Evolutionary conservation across 2,329 filamentous ascomycete species (phyloP).

Genomic region (Beauveria medogensis): DNA sequence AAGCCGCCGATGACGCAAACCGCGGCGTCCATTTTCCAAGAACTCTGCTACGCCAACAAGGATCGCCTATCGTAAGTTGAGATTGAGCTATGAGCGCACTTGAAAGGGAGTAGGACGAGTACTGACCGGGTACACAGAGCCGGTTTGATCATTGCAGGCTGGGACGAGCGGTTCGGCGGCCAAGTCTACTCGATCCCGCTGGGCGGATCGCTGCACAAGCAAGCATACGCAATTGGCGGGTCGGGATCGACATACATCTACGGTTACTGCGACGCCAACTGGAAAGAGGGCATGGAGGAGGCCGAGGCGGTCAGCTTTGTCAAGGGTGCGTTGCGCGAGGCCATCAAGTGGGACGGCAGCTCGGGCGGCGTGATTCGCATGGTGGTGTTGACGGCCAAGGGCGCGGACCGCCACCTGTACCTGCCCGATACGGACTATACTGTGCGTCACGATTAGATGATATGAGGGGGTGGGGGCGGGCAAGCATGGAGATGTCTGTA

Average conservation of each 20-base stretch:
- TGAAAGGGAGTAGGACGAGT: not conserved
- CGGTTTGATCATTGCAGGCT: conserved; percentile 97
- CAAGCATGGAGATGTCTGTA: conserved; percentile 17
- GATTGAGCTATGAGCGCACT: not conserved
- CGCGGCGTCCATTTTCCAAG: conserved; percentile 92
- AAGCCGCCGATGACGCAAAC: conserved; percentile 90
- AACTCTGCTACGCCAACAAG: conserved; percentile 97
- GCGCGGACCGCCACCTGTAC: conserved; percentile 89
- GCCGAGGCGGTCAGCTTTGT: conserved; percentile 86
- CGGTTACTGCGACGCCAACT: conserved; percentile 95
- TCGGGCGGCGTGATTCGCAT: conserved; percentile 96
- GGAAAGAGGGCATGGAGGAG: conserved; percentile 92
- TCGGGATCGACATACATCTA: conserved; percentile 99
- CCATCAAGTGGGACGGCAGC: conserved; percentile 99
- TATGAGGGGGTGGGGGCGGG: conserved; percentile 1
- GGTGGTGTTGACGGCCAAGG: conserved; percentile 87
- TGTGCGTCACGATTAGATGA: conserved; percentile 54
- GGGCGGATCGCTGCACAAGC: conserved; percentile 95
- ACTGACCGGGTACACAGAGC: conserved; percentile 48
- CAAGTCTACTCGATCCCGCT: conserved; percentile 97
- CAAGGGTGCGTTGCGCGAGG: conserved; percentile 82
- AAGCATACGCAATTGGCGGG: conserved; percentile 88
- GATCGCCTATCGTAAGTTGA: conserved; percentile 72
- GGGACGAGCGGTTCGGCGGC: conserved; percentile 88
- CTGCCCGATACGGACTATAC: conserved; percentile 86